phyloP scores from a whole-genome alignment of 208 protist species.

The Porcisia hertigi region DNA sequence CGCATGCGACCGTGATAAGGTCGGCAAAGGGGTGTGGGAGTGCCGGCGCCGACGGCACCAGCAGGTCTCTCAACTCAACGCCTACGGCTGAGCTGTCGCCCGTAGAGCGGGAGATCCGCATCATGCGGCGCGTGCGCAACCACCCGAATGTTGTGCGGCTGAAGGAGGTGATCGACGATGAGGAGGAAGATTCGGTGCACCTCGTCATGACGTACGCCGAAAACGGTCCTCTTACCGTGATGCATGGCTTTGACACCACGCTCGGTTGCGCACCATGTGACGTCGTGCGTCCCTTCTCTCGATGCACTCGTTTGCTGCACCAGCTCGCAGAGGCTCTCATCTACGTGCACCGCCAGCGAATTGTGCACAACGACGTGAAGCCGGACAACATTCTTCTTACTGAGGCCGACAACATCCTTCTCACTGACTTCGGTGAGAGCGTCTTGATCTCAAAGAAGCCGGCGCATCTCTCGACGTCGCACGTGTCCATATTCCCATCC shows the following conservation, averaged over 20 bases:
- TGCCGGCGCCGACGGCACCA: neutral
- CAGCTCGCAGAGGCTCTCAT: conserved; percentile 69
- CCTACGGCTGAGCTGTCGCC: conserved; percentile 34
- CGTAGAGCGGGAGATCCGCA: conserved; percentile 89
- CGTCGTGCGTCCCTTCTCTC: conserved; percentile 43
- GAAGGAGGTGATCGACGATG: conserved; percentile 96
- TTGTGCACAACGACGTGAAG: conserved; percentile 91
- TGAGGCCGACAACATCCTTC: conserved; percentile 64
- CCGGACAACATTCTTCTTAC: conserved; percentile 84
- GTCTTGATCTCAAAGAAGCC: conserved; percentile 33
- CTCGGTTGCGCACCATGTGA: conserved; percentile 22
- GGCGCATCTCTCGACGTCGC: neutral
- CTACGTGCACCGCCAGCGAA: conserved; percentile 67
- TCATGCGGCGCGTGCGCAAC: conserved; percentile 91
- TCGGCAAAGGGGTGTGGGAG: neutral
- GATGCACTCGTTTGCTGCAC: conserved; percentile 32
- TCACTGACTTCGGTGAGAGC: conserved; percentile 84
- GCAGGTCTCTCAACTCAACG: neutral
- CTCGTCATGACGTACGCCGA: conserved; percentile 64
- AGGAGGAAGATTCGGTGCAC: conserved; percentile 76
- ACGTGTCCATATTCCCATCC: neutral
- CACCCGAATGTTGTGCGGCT: conserved; percentile 92
- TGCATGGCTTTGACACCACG: conserved; percentile 34
- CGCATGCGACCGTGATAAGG: neutral
- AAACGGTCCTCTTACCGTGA: conserved; percentile 32